Conservation (phyloP, 2,329 filamentous ascomycete genomes). For the Epichloe gansuensis region DNA sequence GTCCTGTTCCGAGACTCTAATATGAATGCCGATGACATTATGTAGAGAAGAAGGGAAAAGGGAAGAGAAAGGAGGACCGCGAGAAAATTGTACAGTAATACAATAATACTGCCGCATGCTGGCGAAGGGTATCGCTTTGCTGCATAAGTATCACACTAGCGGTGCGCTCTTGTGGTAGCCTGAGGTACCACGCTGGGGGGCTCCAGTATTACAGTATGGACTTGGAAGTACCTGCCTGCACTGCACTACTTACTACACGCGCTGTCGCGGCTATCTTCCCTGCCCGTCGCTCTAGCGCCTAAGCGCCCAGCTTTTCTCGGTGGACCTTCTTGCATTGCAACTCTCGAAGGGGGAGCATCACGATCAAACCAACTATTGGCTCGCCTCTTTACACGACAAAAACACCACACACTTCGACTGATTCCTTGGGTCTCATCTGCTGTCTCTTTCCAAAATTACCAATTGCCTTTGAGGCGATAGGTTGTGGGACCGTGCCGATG, state of each 20-base stretch:
- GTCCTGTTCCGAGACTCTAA: conserved; percentile 99
- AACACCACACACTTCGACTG: background rate
- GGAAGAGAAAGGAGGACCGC: conserved; percentile 6
- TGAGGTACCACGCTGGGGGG: background rate
- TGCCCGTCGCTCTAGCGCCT: background rate
- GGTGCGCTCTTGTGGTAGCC: background rate
- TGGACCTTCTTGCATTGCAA: background rate
- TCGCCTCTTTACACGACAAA: background rate
- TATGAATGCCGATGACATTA: conserved; percentile 82
- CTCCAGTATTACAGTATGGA: background rate
- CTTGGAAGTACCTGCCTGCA: background rate
- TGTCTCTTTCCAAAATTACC: background rate
- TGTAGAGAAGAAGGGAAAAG: conserved; percentile 30
- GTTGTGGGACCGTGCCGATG: conserved; percentile 2
- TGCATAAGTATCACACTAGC: conserved; percentile 15
- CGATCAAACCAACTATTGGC: background rate
- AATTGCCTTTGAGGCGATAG: background rate
- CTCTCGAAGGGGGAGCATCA: background rate
- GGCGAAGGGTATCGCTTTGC: conserved; percentile 8
- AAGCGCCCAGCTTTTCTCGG: background rate
- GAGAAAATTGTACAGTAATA: conserved; percentile 14
- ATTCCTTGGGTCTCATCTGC: background rate
- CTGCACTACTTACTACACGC: background rate
- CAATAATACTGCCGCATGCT: background rate
- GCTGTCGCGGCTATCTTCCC: background rate